These are phyloP conservation scores for Trichocladium antarcticum DNA, from an alignment of 495 filamentous ascomycete genomes.

Conservation along the genomic window DNA sequence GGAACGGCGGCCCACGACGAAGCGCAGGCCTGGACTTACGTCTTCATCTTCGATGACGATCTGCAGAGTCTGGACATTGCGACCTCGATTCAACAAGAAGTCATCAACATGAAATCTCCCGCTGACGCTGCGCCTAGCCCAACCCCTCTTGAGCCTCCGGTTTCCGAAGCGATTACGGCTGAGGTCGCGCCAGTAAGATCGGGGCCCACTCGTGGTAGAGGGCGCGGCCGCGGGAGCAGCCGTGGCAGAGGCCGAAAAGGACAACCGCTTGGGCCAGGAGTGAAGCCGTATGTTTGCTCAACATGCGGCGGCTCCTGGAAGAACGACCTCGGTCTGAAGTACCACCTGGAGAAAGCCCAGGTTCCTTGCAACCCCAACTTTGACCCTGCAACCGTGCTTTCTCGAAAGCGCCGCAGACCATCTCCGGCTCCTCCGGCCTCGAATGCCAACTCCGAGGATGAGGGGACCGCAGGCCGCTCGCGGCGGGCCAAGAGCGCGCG, in stretches of 20 bases:
- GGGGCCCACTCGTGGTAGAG: slow-evolving; percentile 11
- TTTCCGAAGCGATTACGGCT: background rate
- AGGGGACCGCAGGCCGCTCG: slow-evolving; percentile 19
- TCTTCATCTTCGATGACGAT: slow-evolving; percentile 14
- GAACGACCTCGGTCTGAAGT: slow-evolving; percentile 42
- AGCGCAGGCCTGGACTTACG: slow-evolving; percentile 1
- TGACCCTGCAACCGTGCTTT: slow-evolving; percentile 21
- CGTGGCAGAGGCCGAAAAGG: slow-evolving; percentile 14
- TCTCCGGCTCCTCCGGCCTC: slow-evolving; percentile 15
- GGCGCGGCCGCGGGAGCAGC: slow-evolving; percentile 13
- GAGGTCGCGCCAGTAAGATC: background rate
- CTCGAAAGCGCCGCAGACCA: slow-evolving; percentile 18
- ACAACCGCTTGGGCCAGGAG: slow-evolving; percentile 2
- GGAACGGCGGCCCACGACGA: background rate
- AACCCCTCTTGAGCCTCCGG: background rate
- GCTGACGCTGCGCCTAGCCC: background rate
- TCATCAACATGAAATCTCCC: slow-evolving; percentile 2
- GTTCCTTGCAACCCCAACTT: slow-evolving; percentile 41
- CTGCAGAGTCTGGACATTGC: slow-evolving; percentile 6
- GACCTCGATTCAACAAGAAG: slow-evolving; percentile 5
- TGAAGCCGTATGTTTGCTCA: slow-evolving; percentile 32
- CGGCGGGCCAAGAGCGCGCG: slow-evolving; percentile 3
- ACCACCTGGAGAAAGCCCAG: slow-evolving; percentile 40
- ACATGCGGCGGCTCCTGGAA: slow-evolving; percentile 42
- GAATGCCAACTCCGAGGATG: slow-evolving; percentile 27